These are phyloP conservation scores for Yarrowia deformans DNA, from an alignment of 805 yeast species.

Conservation along the genomic window DNA sequence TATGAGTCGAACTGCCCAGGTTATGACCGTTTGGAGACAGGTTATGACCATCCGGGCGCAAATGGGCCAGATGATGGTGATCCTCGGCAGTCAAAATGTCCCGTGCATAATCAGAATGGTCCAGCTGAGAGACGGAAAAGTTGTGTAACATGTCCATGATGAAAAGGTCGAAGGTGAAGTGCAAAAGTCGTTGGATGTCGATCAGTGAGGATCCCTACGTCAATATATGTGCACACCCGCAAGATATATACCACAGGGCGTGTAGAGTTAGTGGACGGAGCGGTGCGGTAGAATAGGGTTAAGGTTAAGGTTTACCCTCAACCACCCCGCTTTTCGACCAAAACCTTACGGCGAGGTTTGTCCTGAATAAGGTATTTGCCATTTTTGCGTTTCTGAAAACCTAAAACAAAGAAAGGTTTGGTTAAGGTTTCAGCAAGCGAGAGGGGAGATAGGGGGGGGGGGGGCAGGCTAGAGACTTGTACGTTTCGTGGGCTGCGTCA, in stretches of 20 bases:
- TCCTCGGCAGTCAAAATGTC: constrained; percentile 26
- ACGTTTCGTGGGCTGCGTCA: no score
- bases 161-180: not conserved
- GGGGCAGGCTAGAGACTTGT: not conserved
- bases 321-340: constrained; percentile 22
- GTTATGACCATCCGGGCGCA: not conserved
- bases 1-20: not conserved
- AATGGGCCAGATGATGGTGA: constrained; percentile 26
- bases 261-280: constrained; percentile 7
- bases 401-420: not conserved
- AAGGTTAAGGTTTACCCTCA: constrained; percentile 5
- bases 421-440: constrained; percentile 24
- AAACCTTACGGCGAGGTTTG: not conserved
- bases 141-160: constrained; percentile 33
- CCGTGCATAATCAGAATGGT: not conserved
- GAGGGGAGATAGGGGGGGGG: constrained; percentile 34
- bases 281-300: not conserved
- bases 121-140: constrained; percentile 8
- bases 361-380: not conserved
- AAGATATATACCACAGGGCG: constrained; percentile 22
- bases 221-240: constrained; percentile 9
- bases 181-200: not conserved
- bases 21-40: not conserved
- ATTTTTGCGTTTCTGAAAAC: not conserved
- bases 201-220: constrained; percentile 21